Conservation (phyloP, 176 grass and related monocot genomes). For the Typha latifolia region DNA sequence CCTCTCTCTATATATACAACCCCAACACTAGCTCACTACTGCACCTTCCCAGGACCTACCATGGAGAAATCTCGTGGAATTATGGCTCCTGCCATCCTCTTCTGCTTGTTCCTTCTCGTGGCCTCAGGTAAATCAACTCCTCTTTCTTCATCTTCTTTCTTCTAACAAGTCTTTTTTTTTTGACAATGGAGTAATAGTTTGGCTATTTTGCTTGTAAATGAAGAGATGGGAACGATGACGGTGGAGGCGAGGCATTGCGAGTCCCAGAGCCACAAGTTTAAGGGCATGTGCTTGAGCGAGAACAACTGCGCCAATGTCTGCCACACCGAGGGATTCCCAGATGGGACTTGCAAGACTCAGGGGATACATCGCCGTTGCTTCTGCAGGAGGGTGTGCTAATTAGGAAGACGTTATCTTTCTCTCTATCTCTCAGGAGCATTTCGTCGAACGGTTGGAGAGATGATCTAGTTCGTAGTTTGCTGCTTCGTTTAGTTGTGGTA, state of each 20-base stretch:
- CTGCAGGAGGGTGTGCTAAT: slow-evolving; percentile 13
- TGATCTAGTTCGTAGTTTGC: no score
- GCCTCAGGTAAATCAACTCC: not conserved
- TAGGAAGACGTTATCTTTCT: no score
- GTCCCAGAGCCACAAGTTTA: slow-evolving; percentile 9
- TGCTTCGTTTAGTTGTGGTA: no score
- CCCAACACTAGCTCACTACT: not conserved
- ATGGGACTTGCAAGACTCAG: slow-evolving; percentile 8
- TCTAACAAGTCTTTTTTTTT: not conserved
- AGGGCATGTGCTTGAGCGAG: slow-evolving; percentile 7
- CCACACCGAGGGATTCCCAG: slow-evolving; percentile 16
- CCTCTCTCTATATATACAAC: not conserved
- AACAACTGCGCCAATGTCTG: slow-evolving; percentile 30
- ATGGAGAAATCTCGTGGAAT: not conserved
- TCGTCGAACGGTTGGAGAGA: no score
- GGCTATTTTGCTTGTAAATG: not conserved
- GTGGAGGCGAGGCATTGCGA: slow-evolving; percentile 16
- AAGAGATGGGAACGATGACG: slow-evolving; percentile 5
- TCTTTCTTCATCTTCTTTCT: not conserved
- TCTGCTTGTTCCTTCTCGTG: not conserved
- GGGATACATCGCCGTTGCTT: slow-evolving; percentile 18
- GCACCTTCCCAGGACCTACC: not conserved
- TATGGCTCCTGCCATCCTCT: not conserved
- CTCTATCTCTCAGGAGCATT: no score
- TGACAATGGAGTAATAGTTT: not conserved